These are phyloP conservation scores for Leishmania mexicana DNA, from an alignment of 208 protist genomes.

Conservation along the genomic window DNA sequence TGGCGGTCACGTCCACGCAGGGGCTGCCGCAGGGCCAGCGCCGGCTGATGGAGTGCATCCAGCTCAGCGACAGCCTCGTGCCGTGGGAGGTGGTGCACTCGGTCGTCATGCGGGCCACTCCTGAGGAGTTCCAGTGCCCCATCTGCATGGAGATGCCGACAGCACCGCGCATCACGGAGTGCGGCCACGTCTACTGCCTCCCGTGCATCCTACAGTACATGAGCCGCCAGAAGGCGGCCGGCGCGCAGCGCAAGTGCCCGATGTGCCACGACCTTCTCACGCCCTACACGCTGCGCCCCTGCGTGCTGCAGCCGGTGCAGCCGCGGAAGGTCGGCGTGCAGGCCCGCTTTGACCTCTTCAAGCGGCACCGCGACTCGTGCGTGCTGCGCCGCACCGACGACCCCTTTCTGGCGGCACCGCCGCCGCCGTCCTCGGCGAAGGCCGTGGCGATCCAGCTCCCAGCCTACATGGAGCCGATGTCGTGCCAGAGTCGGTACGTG, in stretches of 20 bases:
- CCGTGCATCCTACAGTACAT: constrained; percentile 82
- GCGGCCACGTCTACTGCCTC: constrained; percentile 85
- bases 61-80: constrained; percentile 51
- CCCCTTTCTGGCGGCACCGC: constrained; percentile 18
- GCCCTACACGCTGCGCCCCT: constrained; percentile 56
- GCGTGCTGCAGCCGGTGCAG: constrained; percentile 48
- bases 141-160: constrained; percentile 79
- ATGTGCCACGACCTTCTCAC: constrained; percentile 72
- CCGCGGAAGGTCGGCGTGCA: constrained; percentile 35
- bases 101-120: constrained; percentile 74
- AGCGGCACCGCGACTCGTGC: constrained; percentile 52
- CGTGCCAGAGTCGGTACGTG: constrained; percentile 74
- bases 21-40: constrained; percentile 67
- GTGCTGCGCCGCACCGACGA: constrained; percentile 78
- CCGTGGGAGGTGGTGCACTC: constrained; percentile 82
- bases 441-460: constrained; percentile 40
- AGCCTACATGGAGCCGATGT: constrained; percentile 46
- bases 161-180: constrained; percentile 84
- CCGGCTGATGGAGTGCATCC: constrained; percentile 59
- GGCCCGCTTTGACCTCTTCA: constrained; percentile 74
- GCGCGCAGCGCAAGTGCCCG: constrained; percentile 66
- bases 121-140: constrained; percentile 83
- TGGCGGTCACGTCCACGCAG: constrained; percentile 33
- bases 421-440: constrained; percentile 1
- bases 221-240: constrained; percentile 38